Evolutionary conservation across 108 stramenopile species (phyloP).

Genomic region (Skeletonema tropicum): DNA sequence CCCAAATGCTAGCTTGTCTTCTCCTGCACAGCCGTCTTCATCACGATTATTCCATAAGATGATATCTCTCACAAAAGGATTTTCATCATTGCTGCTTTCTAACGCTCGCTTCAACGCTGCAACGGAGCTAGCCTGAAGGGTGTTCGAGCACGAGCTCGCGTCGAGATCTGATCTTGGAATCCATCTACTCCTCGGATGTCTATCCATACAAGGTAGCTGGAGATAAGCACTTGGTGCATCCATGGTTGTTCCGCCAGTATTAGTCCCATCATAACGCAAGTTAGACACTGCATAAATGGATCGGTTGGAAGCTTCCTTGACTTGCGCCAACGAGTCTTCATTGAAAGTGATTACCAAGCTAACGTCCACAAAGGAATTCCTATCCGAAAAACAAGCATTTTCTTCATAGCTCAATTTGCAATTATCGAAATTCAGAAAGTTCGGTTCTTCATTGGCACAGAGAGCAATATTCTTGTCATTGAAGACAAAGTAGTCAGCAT

Average conservation of each 20-base stretch:
- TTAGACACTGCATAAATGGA: slow-evolving; percentile 37
- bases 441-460: slow-evolving; percentile 42
- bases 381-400: slow-evolving; percentile 23
- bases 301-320: slow-evolving; percentile 21
- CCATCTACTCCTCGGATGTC: slow-evolving; percentile 42
- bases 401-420: slow-evolving; percentile 36
- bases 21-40: slow-evolving; percentile 38
- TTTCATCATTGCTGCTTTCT: slow-evolving; percentile 40
- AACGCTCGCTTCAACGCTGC: slow-evolving; percentile 11
- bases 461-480: slow-evolving; percentile 50
- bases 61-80: slow-evolving; percentile 42
- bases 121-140: slow-evolving; percentile 16
- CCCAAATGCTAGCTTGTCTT: slow-evolving; percentile 31
- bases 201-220: slow-evolving; percentile 24
- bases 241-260: slow-evolving; percentile 22
- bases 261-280: slow-evolving; percentile 37
- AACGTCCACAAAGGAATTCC: slow-evolving; percentile 21
- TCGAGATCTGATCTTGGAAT: slow-evolving; percentile 36
- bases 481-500: slow-evolving; percentile 19
- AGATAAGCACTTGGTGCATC: not conserved
- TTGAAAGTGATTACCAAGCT: slow-evolving; percentile 38
- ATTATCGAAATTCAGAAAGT: slow-evolving; percentile 40
- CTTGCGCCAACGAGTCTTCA: slow-evolving; percentile 22
- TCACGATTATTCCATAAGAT: slow-evolving; percentile 29
- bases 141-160: slow-evolving; percentile 23